Base-by-base conservation (phyloP, 768 basidiomycete genomes). In the Rhodotorula kratochvilovae region DNA sequence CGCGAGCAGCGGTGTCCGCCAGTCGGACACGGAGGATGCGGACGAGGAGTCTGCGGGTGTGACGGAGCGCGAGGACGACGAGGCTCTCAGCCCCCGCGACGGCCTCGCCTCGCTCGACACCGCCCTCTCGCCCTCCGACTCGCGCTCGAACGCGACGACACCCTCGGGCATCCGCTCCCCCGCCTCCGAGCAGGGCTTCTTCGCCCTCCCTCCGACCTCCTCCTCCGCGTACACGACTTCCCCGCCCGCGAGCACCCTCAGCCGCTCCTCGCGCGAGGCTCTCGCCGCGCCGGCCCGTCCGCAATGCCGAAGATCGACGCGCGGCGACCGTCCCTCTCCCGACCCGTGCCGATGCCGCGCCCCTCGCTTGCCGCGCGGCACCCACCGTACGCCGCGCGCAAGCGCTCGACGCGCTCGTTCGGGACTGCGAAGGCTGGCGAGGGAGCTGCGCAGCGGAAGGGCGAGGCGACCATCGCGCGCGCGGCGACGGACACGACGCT, bases 401-500 rank as follows among this genome's bases (percentile, higher is more conserved):
- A 25, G 61, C 45, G 64, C 69, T 15, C 68, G 78, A 36, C 73
- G 77, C 53, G 72, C 72, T 57, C 71, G 64, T 27, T 76, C 29
- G 55, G 33, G 42, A 55, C 35, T 29, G 51, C n/a, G 13, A 53
- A 53, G 51, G 12, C 11, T 6, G 51, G n/a, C 51, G 51, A n/a
- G 13, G 51, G 13, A 27, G 51, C 23, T 25, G 25, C 21, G 45
- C 45, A 25, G 23, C 57, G 77, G 83, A n/a, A 53, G 55, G 86
- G 86, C 76, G 85, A 87, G 76, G 90, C 90, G 10, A 87, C 90
- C 10, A 87, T 98, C 31, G 94, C 93, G n/a, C 85, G 95, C 48
- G 96, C 96, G 13, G 89, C 89, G 10, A 90, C 91, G 64, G 96
- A 99, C 77, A 90, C 90, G 10, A 98, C 96, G 3, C 83, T 99